phyloP scores from a whole-genome alignment of 352 stramenopile genomes.

The Pythium dissimile region DNA sequence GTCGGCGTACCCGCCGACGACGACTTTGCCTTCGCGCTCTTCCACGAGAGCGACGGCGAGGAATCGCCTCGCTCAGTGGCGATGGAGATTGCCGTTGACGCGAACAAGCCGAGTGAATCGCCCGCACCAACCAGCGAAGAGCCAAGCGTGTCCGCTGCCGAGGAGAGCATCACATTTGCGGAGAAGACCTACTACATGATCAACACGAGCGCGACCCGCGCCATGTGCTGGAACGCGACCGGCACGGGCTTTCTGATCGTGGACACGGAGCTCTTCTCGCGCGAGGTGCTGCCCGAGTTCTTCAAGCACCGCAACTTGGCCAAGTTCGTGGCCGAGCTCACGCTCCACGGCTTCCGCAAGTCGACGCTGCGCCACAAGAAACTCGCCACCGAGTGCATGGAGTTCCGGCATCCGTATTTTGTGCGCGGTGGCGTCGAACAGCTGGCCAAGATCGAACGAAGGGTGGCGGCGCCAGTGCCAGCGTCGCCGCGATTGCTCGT shows the following conservation, averaged over 20 bases:
- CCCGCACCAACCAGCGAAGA: background rate
- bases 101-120: background rate
- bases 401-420: constrained; percentile 52
- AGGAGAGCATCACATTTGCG: constrained; percentile 8
- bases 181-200: constrained; percentile 22
- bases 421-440: constrained; percentile 25
- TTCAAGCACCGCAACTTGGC: constrained; percentile 58
- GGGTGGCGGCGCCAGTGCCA: background rate
- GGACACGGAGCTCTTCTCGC: constrained; percentile 19
- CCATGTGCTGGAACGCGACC: constrained; percentile 20
- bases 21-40: constrained; percentile 18
- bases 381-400: constrained; percentile 17
- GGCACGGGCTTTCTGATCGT: constrained; percentile 20
- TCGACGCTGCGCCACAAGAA: constrained; percentile 13
- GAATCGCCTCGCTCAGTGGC: background rate
- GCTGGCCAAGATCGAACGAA: constrained; percentile 12
- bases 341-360: constrained; percentile 54
- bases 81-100: background rate
- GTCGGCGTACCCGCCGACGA: constrained; percentile 5
- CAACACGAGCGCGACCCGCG: constrained; percentile 9
- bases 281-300: constrained; percentile 32
- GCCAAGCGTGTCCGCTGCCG: background rate
- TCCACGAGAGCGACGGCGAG: constrained; percentile 21
- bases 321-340: constrained; percentile 53
- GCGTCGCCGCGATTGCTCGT: background rate